These are phyloP conservation scores for Aspergillus felis DNA, from an alignment of 2,329 filamentous ascomycete species.

Conservation along the genomic window DNA sequence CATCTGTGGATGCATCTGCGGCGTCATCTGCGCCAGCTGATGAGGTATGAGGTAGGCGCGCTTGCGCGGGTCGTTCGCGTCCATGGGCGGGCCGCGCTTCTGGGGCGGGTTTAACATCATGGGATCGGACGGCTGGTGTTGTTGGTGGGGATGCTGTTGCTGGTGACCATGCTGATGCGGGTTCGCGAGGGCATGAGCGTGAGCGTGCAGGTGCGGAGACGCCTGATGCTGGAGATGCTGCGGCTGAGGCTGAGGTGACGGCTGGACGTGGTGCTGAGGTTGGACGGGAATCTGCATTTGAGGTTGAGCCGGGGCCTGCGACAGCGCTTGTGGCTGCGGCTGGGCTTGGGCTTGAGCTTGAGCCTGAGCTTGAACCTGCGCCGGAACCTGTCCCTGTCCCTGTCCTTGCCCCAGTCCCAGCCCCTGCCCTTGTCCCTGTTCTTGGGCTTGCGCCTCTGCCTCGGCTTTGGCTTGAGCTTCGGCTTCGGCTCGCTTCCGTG, in stretches of 20 bases:
- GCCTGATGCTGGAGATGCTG: constrained; percentile 12
- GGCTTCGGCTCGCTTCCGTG: constrained; percentile 20
- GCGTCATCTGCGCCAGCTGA: constrained; percentile 5
- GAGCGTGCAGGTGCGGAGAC: neutral
- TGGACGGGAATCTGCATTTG: neutral
- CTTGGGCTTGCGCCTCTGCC: constrained; percentile 3
- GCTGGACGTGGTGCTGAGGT: neutral
- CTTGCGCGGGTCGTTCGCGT: constrained; percentile 20
- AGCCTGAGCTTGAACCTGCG: neutral
- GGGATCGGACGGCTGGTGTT: constrained; percentile 3
- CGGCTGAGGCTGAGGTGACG: neutral
- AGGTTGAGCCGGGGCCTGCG: constrained; percentile 6
- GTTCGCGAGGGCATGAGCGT: neutral
- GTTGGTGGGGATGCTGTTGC: neutral
- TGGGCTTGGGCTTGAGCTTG: constrained; percentile 11
- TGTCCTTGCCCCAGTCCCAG: constrained; percentile 1
- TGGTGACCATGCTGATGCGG: neutral
- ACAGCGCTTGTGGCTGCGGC: constrained; percentile 17
- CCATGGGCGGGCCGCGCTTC: constrained; percentile 11
- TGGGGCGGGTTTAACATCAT: constrained; percentile 17
- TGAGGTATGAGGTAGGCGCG: constrained; percentile 19
- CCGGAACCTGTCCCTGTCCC: neutral
- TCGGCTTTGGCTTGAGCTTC: constrained; percentile 15
- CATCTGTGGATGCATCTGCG: neutral
- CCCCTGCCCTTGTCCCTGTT: constrained; percentile 1